Percentiles rank a stretch among this genome's conserved stretches.
These are phyloP conservation scores for Cerrena zonata DNA, from an alignment of 1,284 basidiomycete species.

Conservation along the genomic window DNA sequence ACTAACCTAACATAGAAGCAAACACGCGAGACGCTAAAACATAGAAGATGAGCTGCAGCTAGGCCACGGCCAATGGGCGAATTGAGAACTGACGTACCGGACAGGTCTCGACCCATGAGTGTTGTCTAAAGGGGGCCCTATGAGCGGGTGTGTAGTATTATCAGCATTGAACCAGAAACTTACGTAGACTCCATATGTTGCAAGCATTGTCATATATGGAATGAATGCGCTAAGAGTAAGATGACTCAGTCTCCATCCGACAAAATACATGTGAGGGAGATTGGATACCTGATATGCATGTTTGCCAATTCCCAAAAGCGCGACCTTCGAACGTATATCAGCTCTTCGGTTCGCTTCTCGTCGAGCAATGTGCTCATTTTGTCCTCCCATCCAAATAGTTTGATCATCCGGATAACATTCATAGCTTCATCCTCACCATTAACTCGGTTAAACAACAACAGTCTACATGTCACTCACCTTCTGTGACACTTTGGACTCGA, in stretches of 20 bases:
- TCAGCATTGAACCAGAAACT: constrained; percentile 9
- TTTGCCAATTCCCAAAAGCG: constrained; percentile 37
- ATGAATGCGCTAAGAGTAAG: constrained; percentile 45
- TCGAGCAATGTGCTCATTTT: constrained; percentile 39
- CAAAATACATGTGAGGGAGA: neutral
- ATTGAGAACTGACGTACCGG: constrained; percentile 17
- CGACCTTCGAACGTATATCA: constrained; percentile 41
- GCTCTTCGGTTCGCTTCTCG: constrained; percentile 50
- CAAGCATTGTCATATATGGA: constrained; percentile 61
- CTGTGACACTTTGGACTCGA: constrained; percentile 45
- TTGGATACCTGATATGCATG: constrained; percentile 17
- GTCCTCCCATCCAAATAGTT: constrained; percentile 57
- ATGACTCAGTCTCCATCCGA: neutral
- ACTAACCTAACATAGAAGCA: constrained; percentile 32
- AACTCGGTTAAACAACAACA: neutral
- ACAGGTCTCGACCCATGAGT: constrained; percentile 28
- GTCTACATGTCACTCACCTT: constrained; percentile 28
- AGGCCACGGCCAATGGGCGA: neutral
- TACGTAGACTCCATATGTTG: constrained; percentile 58
- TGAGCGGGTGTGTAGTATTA: neutral
- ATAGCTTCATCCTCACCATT: constrained; percentile 22
- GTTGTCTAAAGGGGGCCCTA: constrained; percentile 32
- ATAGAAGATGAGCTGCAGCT: neutral
- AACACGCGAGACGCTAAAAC: constrained; percentile 33
- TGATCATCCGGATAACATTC: constrained; percentile 40